Evolutionary conservation across 306 rosid species (phyloP), one percentile per base, ranked within the genome.

Genomic region (Datisca glomerata): DNA sequence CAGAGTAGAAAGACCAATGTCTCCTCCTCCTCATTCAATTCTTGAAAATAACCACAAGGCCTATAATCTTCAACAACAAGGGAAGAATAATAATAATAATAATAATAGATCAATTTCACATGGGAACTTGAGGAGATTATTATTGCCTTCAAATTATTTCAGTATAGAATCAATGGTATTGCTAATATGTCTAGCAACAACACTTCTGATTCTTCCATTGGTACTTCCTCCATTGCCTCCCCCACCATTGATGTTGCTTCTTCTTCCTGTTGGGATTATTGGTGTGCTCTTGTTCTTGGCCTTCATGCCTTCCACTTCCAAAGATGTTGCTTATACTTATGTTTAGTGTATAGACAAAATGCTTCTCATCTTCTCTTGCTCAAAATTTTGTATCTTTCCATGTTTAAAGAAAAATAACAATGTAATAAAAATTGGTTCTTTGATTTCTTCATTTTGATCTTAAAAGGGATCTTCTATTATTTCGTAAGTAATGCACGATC

Each of bases 221-320:
- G 45, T 74, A 18, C 74, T 74, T 22, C 82, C 81, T 3, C 81
- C 81, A 3, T 40, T 74, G 25, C 81, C 78, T 10, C 74, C 82
- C 2, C 82, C 82, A 6, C 78, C 78, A 0, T 55, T 70, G 43
- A 49, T 74, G 74, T 39, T 74, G 39, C 60, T 74, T 5, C 50
- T 74, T 24, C 68, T 74, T 47, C 74, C 82, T 19, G 34, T 74
- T 41, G 71, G 60, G 37, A 66, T 74, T 51, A 52, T 74, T 17
- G 62, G 24, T 2, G 58, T 70, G 61, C 74, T 74, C 2, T 57
- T 69, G 77, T 43, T 66, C 12, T 47, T 74, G 57, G 82, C 77
- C 27, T 74, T 74, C 51, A 74, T 69, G 78, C 82, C 77, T 44
- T 70, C 71, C 11, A 70, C 69, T 62, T 56, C 61, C 12, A 61